Conservation (phyloP, 1,284 basidiomycete species). For the Cryptococcus maquisensis region DNA sequence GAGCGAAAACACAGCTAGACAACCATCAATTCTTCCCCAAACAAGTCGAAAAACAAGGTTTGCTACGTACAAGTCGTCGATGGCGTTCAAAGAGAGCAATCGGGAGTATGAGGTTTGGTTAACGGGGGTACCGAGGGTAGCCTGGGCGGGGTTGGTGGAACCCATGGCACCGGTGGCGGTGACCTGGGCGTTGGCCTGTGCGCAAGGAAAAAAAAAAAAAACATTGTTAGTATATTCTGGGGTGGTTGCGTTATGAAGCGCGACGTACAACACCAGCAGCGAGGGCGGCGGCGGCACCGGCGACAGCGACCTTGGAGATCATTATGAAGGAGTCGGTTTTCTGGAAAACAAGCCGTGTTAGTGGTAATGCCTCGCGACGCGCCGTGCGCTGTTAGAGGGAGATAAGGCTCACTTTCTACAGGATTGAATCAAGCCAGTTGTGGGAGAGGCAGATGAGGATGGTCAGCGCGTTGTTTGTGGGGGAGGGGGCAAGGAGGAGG, state of each 20-base stretch:
- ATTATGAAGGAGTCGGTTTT: constrained; percentile 10
- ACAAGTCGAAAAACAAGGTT: background rate
- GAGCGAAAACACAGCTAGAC: constrained; percentile 53
- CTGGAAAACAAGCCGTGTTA: background rate
- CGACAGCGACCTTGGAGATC: constrained; percentile 18
- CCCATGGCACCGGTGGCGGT: constrained; percentile 46
- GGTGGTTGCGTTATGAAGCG: no score
- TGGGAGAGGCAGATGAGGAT: background rate
- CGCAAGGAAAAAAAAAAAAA: background rate
- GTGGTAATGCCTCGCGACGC: background rate
- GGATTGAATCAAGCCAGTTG: background rate
- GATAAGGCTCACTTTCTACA: background rate
- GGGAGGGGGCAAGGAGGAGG: background rate
- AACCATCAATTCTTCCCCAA: background rate
- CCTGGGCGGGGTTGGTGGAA: constrained; percentile 37
- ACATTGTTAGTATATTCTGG: no score
- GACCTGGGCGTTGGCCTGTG: constrained; percentile 38
- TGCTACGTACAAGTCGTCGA: constrained; percentile 45
- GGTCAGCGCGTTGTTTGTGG: background rate
- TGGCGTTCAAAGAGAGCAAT: constrained; percentile 45
- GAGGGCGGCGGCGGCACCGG: constrained; percentile 21
- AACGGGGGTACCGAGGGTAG: constrained; percentile 40
- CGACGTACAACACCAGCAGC: constrained; percentile 30
- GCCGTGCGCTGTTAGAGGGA: background rate
- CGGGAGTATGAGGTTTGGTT: constrained; percentile 48